Evolutionary conservation across 1,284 basidiomycete species (phyloP), one percentile per base, ranked within the genome.

Genomic region (Chiua sp.): DNA sequence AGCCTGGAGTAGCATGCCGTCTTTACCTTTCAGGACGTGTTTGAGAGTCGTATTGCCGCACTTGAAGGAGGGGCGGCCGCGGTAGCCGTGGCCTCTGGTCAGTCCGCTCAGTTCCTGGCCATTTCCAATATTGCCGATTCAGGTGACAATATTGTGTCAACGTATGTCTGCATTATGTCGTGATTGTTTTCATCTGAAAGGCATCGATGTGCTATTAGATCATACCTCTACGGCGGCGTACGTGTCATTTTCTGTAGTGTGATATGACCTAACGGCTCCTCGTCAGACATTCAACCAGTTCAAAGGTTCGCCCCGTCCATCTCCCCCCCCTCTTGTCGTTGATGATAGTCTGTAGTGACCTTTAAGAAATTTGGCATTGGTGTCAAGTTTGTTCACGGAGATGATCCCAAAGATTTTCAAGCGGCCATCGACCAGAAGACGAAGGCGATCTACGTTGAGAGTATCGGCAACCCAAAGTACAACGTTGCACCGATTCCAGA

Each of bases 391-490:
- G 89, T 95, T 61, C 77, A 82, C 3, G 82, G 82, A 23, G 79
- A 82, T 51, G 80, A 84, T 42, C 85, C 92, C 2, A 85, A 84
- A 58, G 85, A 81, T 0, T 92, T 93, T 71, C 86, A 80, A 1
- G 86, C 86, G 7, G 91, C 87, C 28, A 93, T 94, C 65, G 90
- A 93, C 67, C 86, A 87, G 23, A 87, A 84, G 18, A 93, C 91
- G 10, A 93, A 90, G 68, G 91, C 87, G 0, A 85, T 95, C 59
- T 94, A 82, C 69, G 81, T 95, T 28, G 94, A 96, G 80, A 88
- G 82, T 61, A 94, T 96, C 58, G 90, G 90, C 35, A 96, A 96
- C 76, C 93, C 94, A 0, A 90, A 89, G 70, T 95, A 91, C 77
- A 84, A 86, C 59, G 82, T 96, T 47, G 82, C 83, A 35, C 86